Evolutionary conservation across 768 basidiomycete species (phyloP).

Genomic region (Dacryopinax primogenitus): DNA sequence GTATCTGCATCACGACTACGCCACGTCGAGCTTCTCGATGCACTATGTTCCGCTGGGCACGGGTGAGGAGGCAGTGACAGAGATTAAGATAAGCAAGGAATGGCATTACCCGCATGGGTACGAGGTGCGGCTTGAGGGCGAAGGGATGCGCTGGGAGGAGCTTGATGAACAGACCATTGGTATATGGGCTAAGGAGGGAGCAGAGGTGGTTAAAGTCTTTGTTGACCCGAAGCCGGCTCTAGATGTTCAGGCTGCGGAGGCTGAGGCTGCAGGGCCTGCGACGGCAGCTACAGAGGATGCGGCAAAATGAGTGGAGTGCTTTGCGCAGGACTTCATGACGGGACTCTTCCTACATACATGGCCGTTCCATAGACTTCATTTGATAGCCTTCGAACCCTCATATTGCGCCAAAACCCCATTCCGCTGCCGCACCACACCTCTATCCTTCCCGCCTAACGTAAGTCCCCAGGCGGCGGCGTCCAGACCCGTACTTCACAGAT

Average conservation of each 20-base stretch:
- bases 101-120: constrained; percentile 2
- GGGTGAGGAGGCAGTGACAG: background rate
- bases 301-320: background rate
- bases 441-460: background rate
- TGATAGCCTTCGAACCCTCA: too few species aligned
- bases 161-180: constrained; percentile 4
- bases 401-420: background rate
- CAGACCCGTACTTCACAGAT: background rate
- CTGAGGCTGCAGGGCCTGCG: background rate
- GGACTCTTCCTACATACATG: background rate
- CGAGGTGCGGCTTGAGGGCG: background rate
- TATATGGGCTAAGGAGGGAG: constrained; percentile 3
- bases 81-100: background rate
- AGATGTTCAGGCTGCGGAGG: constrained; percentile 1
- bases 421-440: background rate
- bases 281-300: background rate
- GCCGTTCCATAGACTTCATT: background rate
- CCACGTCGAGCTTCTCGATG: background rate
- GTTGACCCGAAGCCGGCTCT: background rate
- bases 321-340: background rate
- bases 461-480: background rate
- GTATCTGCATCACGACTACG: constrained; percentile 7
- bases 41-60: background rate
- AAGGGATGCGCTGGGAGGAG: background rate
- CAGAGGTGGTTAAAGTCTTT: background rate